Percentiles rank a stretch among this genome's conserved stretches.
These are phyloP conservation scores for Megacollybia marginata DNA, from an alignment of 768 basidiomycete genomes.

Conservation along the genomic window DNA sequence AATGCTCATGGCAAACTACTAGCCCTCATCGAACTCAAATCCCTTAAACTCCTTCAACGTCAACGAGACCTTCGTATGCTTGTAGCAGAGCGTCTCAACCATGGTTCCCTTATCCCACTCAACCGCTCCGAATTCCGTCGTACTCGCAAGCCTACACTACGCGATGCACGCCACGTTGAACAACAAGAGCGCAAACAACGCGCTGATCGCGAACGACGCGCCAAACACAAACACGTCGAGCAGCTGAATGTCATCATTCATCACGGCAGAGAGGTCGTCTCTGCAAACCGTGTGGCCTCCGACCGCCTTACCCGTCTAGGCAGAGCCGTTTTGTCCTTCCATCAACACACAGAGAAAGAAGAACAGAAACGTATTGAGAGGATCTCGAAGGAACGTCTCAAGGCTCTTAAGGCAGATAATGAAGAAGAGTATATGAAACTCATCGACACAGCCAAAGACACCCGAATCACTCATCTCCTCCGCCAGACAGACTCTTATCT, in stretches of 20 bases:
- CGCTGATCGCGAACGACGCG: conserved; percentile 84
- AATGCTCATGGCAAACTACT: conserved; percentile 76
- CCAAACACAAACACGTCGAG: conserved; percentile 94
- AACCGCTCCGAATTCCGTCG: conserved; percentile 91
- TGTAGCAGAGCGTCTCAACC: conserved; percentile 80
- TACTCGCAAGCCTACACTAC: conserved; percentile 74
- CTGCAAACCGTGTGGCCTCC: conserved; percentile 56
- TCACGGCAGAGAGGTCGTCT: conserved; percentile 73
- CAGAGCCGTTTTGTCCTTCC: conserved; percentile 75
- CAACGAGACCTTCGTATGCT: conserved; percentile 83
- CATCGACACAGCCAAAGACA: conserved; percentile 98
- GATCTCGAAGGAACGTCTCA: conserved; percentile 94
- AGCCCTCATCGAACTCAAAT: conserved; percentile 90
- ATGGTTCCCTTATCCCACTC: conserved; percentile 81
- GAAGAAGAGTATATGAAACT: conserved; percentile 99
- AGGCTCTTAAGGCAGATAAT: conserved; percentile 95
- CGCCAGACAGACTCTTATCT: conserved; percentile 92
- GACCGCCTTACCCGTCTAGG: conserved; percentile 69
- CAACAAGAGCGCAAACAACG: conserved; percentile 87
- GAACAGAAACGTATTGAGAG: conserved; percentile 96
- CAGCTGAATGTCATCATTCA: conserved; percentile 81
- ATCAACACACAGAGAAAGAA: conserved; percentile 90
- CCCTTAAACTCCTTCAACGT: conserved; percentile 81
- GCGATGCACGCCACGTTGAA: conserved; percentile 87
- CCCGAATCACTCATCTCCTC: conserved; percentile 93